Base-by-base conservation (phyloP, 345 rosid genomes). In the Syzygium grande region DNA sequence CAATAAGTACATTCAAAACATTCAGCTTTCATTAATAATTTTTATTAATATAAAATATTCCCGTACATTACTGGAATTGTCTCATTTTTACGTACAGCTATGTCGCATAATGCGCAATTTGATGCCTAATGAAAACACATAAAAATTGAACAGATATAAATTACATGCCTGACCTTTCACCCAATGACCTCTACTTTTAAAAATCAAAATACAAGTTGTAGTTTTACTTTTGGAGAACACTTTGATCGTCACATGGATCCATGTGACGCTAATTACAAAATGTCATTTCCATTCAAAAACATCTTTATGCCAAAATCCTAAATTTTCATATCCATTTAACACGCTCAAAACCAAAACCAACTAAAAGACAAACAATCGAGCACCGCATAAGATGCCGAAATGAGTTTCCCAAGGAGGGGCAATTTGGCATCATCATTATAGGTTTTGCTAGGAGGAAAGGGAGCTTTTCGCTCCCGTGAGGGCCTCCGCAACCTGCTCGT, bases 11-110 rank as follows among this genome's bases (percentile, higher is more conserved):
- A 61, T n/a, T 0, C 38, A n/a, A 61, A n/a, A n/a, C 19, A 14
- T 13, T 61, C 38, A n/a, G 2, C 19, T 61, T 59, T 61, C 73
- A 61, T 14, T 61, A n/a, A n/a, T 14, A 3, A 61, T 13, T n/a
- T 61, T 8, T 61, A 61, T 14, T 14, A 0, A 6, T 61, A n/a
- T n/a, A 61, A n/a, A 5, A 3, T n/a, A 61, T n/a, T 61, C 34
- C n/a, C 5, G 0, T 1, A 4, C 9, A 61, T n/a, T 61, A n/a
- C n/a, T 14, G 9, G 4, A 61, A 61, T 6, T n/a, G 19, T 16
- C 73, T n/a, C 34, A 0, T 27, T 2, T 61, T 61, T n/a, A n/a
- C n/a, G n/a, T 27, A 61, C n/a, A n/a, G 34, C 12, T 61, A 61
- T 12, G 73, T n/a, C 17, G 7, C 34, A 6, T 13, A 25, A 58